These are phyloP conservation scores for Jackrogersella minutella DNA, from an alignment of 495 filamentous ascomycete genomes.

Conservation along the genomic window DNA sequence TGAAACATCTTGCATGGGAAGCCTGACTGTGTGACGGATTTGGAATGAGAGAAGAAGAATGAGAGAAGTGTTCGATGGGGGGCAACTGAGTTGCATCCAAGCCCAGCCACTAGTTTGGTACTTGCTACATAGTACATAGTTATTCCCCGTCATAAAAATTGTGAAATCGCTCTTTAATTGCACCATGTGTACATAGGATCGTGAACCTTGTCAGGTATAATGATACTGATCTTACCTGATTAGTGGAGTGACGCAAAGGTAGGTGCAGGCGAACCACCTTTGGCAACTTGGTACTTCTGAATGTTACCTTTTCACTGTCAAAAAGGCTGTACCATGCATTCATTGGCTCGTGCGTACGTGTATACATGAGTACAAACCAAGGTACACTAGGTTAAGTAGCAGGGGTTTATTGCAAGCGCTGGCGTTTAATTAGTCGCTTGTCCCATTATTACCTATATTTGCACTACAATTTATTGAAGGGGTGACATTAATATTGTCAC, in stretches of 20 bases:
- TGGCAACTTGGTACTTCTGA: slow-evolving; percentile 34
- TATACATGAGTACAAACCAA: too few species aligned
- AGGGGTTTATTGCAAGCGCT: slow-evolving; percentile 28
- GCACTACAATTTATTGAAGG: slow-evolving; percentile 1
- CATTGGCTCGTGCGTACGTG: slow-evolving; percentile 28
- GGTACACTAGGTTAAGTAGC: too few species aligned
- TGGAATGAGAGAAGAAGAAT: slow-evolving; percentile 37
- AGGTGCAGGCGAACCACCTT: slow-evolving; percentile 33
- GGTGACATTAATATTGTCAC: slow-evolving; percentile 14
- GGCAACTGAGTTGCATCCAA: slow-evolving; percentile 18
- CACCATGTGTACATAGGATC: slow-evolving; percentile 31
- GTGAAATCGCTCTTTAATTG: slow-evolving; percentile 21
- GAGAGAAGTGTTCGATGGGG: slow-evolving; percentile 39
- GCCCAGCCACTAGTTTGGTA: slow-evolving; percentile 6
- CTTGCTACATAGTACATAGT: too few species aligned
- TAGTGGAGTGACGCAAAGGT: slow-evolving; percentile 32
- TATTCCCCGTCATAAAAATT: too few species aligned
- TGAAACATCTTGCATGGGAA: slow-evolving; percentile 34
- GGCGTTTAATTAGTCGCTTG: slow-evolving; percentile 40
- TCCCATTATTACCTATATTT: slow-evolving; percentile 18
- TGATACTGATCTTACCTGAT: slow-evolving; percentile 29
- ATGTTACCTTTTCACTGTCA: slow-evolving; percentile 15
- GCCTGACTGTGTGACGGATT: slow-evolving; percentile 32
- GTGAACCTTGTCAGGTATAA: slow-evolving; percentile 18
- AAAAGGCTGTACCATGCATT: slow-evolving; percentile 19